A percentile compares a stretch with the other conserved stretches of the same genome.
These are phyloP conservation scores for Peltaster fructicola DNA, from an alignment of 2,329 filamentous ascomycete genomes.

Conservation along the genomic window DNA sequence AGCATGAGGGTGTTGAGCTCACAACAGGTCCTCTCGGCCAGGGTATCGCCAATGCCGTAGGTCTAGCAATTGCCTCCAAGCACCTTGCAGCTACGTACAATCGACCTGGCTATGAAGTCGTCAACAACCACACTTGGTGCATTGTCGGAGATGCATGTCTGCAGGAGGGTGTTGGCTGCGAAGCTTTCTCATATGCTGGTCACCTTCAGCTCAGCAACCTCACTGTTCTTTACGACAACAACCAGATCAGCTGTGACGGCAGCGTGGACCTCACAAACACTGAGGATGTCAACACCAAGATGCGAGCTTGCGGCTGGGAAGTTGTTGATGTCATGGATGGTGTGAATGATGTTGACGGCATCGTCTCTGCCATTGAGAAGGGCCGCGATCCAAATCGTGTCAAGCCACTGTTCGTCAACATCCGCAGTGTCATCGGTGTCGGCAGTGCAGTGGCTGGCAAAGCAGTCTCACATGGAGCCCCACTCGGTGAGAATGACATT, in stretches of 20 bases:
- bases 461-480: slow-evolving; percentile 40
- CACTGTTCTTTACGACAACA: slow-evolving; percentile 41
- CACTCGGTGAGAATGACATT: slow-evolving; percentile 37
- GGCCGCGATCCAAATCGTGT: slow-evolving; percentile 16
- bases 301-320: slow-evolving; percentile 37
- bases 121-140: slow-evolving; percentile 37
- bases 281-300: slow-evolving; percentile 40
- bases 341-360: slow-evolving; percentile 31
- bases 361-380: slow-evolving; percentile 29
- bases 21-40: slow-evolving; percentile 43
- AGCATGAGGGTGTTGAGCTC: slow-evolving; percentile 39
- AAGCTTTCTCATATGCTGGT: slow-evolving; percentile 39
- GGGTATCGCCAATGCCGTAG: slow-evolving; percentile 43
- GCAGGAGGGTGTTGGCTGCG: slow-evolving; percentile 40
- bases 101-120: slow-evolving; percentile 28
- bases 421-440: slow-evolving; percentile 38
- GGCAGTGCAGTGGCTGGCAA: slow-evolving; percentile 32
- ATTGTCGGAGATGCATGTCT: slow-evolving; percentile 42
- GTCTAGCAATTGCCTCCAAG: slow-evolving; percentile 41
- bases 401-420: slow-evolving; percentile 39
- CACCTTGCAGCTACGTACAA: slow-evolving; percentile 39
- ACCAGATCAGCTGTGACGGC: slow-evolving; percentile 42
- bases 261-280: slow-evolving; percentile 34
- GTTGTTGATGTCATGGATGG: slow-evolving; percentile 39
- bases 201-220: slow-evolving; percentile 39